Evolutionary conservation across 306 rosid genomes (phyloP).

Genomic region (Trifolium fragiferum): DNA sequence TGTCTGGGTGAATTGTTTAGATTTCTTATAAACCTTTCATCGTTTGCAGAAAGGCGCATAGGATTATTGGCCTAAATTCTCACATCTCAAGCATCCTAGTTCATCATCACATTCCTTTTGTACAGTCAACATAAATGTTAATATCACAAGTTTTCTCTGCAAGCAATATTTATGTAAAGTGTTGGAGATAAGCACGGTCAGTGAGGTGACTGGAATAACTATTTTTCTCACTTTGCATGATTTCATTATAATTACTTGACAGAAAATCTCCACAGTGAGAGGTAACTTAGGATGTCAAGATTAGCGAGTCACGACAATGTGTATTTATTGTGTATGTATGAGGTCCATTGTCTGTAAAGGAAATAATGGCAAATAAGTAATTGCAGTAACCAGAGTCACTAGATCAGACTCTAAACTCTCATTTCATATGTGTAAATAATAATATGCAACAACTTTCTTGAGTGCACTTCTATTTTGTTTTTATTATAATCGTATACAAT

Average conservation of each 20-base stretch:
- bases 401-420: slow-evolving; percentile 48
- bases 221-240: slow-evolving; percentile 35
- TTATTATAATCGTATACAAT: no score
- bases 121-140: slow-evolving; percentile 73
- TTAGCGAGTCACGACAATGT: slow-evolving; percentile 42
- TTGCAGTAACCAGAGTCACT: slow-evolving; percentile 48
- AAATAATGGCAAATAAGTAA: slow-evolving; percentile 64
- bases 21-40: slow-evolving; percentile 26
- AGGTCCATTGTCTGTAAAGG: slow-evolving; percentile 57
- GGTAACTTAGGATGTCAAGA: slow-evolving; percentile 52
- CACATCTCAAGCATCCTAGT: slow-evolving; percentile 47
- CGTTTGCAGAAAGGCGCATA: slow-evolving; percentile 88
- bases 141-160: slow-evolving; percentile 49
- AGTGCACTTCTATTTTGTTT: slow-evolving; percentile 3
- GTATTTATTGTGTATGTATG: slow-evolving; percentile 47
- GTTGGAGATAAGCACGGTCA: slow-evolving; percentile 67
- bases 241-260: slow-evolving; percentile 38
- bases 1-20: slow-evolving; percentile 8
- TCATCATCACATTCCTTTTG: slow-evolving; percentile 56
- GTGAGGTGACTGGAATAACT: slow-evolving; percentile 46
- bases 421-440: slow-evolving; percentile 68
- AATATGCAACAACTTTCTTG: slow-evolving; percentile 59
- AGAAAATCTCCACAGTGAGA: slow-evolving; percentile 46
- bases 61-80: slow-evolving; percentile 68
- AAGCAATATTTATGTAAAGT: slow-evolving; percentile 41